Evolutionary conservation across 2,329 filamentous ascomycete species (phyloP).

Genomic region (Dactylellina parvicollis): DNA sequence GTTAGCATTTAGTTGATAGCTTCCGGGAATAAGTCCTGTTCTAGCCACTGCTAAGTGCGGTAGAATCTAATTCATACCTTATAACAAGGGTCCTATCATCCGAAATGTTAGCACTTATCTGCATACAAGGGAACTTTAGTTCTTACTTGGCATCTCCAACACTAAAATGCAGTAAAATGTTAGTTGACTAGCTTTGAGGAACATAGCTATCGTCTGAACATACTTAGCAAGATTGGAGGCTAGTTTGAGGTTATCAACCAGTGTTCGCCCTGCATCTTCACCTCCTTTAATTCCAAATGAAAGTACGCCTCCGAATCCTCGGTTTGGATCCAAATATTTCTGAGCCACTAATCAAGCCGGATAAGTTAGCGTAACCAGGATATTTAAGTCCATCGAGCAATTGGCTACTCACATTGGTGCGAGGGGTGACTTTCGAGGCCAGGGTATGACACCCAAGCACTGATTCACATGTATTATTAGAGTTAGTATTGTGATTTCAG

Average conservation of each 20-base stretch:
- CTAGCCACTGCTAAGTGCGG: neutral
- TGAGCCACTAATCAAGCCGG: slow-evolving; percentile 69
- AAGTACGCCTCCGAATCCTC: slow-evolving; percentile 88
- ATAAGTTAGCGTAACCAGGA: neutral
- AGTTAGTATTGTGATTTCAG: neutral
- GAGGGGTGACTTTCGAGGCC: slow-evolving; percentile 83
- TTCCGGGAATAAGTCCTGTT: neutral
- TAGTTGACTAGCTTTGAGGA: slow-evolving; percentile 43
- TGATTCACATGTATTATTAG: neutral
- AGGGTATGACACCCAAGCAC: slow-evolving; percentile 89
- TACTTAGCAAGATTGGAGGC: slow-evolving; percentile 93
- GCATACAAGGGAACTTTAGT: neutral
- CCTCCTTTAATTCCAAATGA: slow-evolving; percentile 94
- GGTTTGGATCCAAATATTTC: slow-evolving; percentile 75
- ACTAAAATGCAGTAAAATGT: slow-evolving; percentile 58
- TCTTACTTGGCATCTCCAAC: slow-evolving; percentile 84
- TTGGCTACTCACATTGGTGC: slow-evolving; percentile 66
- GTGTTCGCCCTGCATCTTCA: slow-evolving; percentile 80
- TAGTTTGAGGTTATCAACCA: slow-evolving; percentile 93
- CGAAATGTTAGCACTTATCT: slow-evolving; percentile 3
- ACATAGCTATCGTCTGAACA: slow-evolving; percentile 50
- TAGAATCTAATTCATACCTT: slow-evolving; percentile 2
- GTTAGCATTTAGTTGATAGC: neutral
- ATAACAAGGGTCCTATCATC: slow-evolving; percentile 41
- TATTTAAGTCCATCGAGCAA: neutral